A percentile compares a stretch with the other conserved stretches of the same genome.
Conservation (phyloP, 257 asterid genomes). For the Striga asiatica region DNA sequence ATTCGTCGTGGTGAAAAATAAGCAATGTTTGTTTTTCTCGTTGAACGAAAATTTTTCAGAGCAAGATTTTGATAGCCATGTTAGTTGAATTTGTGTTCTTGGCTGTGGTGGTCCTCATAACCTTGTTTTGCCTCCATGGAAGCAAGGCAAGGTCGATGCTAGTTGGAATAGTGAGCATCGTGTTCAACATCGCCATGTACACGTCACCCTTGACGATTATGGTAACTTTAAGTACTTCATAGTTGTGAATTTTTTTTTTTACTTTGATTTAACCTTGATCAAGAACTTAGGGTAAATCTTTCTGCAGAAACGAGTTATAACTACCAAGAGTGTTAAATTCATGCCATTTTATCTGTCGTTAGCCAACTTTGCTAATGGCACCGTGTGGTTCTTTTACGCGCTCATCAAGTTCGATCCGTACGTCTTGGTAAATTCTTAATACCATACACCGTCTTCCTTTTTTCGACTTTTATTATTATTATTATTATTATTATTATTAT, state of each 20-base stretch:
- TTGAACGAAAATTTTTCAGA: no score
- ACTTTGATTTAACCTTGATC: background rate
- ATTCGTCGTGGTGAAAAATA: no score
- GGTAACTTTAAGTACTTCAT: constrained; percentile 33
- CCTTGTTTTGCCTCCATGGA: constrained; percentile 32
- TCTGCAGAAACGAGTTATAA: constrained; percentile 45
- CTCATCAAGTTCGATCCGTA: constrained; percentile 45
- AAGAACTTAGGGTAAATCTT: background rate
- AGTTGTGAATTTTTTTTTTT: background rate
- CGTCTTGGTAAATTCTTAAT: constrained; percentile 32
- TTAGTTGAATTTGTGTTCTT: constrained; percentile 20
- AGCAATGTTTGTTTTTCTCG: no score
- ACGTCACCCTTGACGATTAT: constrained; percentile 53
- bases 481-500: background rate
- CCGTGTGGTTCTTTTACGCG: constrained; percentile 52
- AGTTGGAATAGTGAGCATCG: constrained; percentile 36
- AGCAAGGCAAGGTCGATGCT: constrained; percentile 28
- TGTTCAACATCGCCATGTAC: constrained; percentile 48
- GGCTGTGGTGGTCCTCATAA: constrained; percentile 13
- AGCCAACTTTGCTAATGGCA: constrained; percentile 50
- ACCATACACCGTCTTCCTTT: no score
- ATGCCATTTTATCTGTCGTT: constrained; percentile 68
- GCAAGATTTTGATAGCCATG: constrained; percentile 25
- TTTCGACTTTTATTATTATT: background rate
- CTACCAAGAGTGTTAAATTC: constrained; percentile 68